phyloP scores from a whole-genome alignment of 2,329 filamentous ascomycete species.

The Plenodomus tracheiphilus region DNA sequence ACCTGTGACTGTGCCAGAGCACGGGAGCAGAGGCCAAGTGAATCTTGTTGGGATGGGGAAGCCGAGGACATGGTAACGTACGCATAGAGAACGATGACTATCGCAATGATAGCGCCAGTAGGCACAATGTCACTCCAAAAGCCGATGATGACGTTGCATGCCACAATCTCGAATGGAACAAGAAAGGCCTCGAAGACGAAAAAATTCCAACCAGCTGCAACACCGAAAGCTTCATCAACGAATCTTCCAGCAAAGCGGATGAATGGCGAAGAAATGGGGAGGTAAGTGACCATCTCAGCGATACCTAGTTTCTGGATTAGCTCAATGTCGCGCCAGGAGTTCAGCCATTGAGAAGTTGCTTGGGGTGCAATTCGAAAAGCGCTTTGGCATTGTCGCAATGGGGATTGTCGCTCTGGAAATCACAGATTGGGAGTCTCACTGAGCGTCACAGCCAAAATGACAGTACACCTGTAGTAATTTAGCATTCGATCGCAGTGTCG shows the following conservation, averaged over 20 bases:
- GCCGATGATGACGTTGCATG: constrained; percentile 46
- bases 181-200: constrained; percentile 70
- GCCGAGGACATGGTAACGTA: too few relatives aligned
- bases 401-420: constrained; percentile 27
- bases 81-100: constrained; percentile 61
- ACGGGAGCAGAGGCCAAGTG: too few relatives aligned
- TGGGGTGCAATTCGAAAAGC: constrained; percentile 14
- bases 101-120: constrained; percentile 63
- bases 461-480: constrained; percentile 42
- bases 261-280: constrained; percentile 77
- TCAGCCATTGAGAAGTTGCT: constrained; percentile 2
- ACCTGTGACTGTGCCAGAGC: too few relatives aligned
- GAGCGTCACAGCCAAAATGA: constrained; percentile 48
- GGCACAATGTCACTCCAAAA: constrained; percentile 60
- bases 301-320: constrained; percentile 49
- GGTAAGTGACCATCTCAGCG: constrained; percentile 76
- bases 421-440: constrained; percentile 34
- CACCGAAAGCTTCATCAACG: constrained; percentile 75
- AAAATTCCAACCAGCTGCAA: constrained; percentile 74
- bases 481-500: constrained; percentile 1
- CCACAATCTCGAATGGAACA: constrained; percentile 68
- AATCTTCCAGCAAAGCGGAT: constrained; percentile 76
- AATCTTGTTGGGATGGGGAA: too few relatives aligned
- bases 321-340: constrained; percentile 7
- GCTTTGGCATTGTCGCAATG: constrained; percentile 25